These are phyloP conservation scores for Backusella circina DNA, from an alignment of 192 early-diverging fungal genomes.

Conservation along the genomic window DNA sequence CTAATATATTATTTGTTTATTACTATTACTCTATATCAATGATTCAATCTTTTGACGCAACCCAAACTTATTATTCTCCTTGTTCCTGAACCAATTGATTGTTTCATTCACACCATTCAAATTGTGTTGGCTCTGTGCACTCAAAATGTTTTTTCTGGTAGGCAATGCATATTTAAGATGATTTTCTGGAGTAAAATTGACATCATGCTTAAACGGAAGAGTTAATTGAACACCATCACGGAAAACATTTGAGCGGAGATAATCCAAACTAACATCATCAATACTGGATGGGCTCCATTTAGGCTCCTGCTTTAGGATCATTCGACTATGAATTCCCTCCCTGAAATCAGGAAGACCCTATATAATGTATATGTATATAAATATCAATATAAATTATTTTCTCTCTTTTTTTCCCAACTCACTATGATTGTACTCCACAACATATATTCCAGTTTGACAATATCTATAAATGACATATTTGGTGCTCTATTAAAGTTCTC, in stretches of 20 bases:
- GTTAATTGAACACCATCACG: constrained; percentile 19
- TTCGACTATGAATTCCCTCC: constrained; percentile 80
- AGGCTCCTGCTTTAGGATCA: constrained; percentile 68
- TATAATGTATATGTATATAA: not conserved
- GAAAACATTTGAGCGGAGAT: constrained; percentile 45
- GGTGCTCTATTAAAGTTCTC: constrained; percentile 72
- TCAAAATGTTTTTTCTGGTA: constrained; percentile 55
- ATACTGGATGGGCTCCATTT: constrained; percentile 72
- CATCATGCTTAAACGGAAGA: constrained; percentile 33
- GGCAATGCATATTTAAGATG: constrained; percentile 58
- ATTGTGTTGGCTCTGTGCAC: constrained; percentile 23
- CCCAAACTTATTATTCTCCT: constrained; percentile 61
- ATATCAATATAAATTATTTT: not conserved
- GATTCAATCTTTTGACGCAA: constrained; percentile 60
- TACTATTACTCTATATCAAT: constrained; percentile 45
- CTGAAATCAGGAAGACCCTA: constrained; percentile 72
- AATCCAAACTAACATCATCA: constrained; percentile 38
- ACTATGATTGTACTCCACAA: constrained; percentile 69
- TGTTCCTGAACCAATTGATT: constrained; percentile 54
- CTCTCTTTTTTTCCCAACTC: not conserved
- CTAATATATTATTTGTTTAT: not conserved
- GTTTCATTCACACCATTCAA: constrained; percentile 41
- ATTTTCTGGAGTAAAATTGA: constrained; percentile 49
- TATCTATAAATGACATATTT: constrained; percentile 65
- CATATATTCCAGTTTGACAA: constrained; percentile 81